phyloP scores from a whole-genome alignment of 2,329 filamentous ascomycete genomes.

The Sporothrix mexicana region DNA sequence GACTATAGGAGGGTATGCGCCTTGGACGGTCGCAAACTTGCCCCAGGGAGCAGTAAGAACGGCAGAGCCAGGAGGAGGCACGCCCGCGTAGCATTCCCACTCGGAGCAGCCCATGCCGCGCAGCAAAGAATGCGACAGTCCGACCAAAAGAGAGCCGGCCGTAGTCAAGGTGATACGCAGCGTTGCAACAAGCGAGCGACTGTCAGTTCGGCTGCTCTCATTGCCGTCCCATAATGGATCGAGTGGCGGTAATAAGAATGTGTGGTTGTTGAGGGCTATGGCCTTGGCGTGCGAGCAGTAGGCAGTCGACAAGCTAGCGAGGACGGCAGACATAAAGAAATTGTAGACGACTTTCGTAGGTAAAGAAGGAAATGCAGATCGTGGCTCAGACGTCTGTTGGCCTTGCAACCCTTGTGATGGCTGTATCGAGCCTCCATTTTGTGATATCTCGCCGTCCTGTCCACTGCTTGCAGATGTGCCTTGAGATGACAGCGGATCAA shows the following conservation, averaged over 20 bases:
- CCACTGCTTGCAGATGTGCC: not conserved
- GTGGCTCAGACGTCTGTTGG: constrained; percentile 10
- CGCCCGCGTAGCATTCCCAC: constrained; percentile 49
- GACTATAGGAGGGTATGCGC: constrained; percentile 38
- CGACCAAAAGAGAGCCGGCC: constrained; percentile 59
- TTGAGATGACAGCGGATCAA: constrained; percentile 1
- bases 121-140: constrained; percentile 55
- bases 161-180: constrained; percentile 62
- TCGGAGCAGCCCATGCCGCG: constrained; percentile 55
- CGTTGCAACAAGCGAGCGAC: constrained; percentile 52
- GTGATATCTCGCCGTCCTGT: not conserved
- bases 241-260: constrained; percentile 53
- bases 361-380: constrained; percentile 42
- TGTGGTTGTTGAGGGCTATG: constrained; percentile 60
- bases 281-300: constrained; percentile 58
- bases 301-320: constrained; percentile 56
- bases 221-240: constrained; percentile 43
- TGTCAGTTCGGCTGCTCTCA: constrained; percentile 36
- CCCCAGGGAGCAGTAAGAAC: constrained; percentile 64
- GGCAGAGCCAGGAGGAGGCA: constrained; percentile 51
- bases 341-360: constrained; percentile 57
- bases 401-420: not conserved
- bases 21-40: constrained; percentile 52
- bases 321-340: constrained; percentile 59
- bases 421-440: not conserved